A percentile compares a stretch with the other conserved stretches of the same genome.
phyloP scores from a whole-genome alignment of 768 basidiomycete species.

The Termitomyces sp. region DNA sequence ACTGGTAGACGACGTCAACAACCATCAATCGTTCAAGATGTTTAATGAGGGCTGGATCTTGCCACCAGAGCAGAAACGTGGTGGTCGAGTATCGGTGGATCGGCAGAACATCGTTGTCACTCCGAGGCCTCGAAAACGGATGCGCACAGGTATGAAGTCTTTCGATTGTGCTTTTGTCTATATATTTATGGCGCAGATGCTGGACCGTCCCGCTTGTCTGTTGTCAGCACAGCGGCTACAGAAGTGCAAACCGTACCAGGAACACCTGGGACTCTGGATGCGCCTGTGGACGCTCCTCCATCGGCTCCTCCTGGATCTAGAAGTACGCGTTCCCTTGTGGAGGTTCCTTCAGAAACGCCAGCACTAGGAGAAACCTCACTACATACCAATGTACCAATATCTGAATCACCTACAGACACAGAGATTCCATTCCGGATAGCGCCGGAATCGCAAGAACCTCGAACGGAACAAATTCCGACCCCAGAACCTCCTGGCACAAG shows the following conservation, averaged over 20 bases:
- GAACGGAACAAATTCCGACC: neutral
- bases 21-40: constrained; percentile 65
- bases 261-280: constrained; percentile 20
- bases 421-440: neutral
- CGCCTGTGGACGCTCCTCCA: neutral
- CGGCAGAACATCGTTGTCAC: constrained; percentile 32
- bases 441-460: neutral
- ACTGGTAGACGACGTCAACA: constrained; percentile 67
- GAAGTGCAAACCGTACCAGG: constrained; percentile 35
- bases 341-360: neutral
- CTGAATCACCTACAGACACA: neutral
- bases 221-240: constrained; percentile 38
- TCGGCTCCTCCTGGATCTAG: neutral
- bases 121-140: constrained; percentile 48
- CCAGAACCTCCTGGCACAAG: neutral
- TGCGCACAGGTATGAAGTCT: constrained; percentile 33
- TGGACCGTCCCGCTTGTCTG: constrained; percentile 37
- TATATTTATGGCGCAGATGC: constrained; percentile 21
- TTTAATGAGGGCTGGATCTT: constrained; percentile 90
- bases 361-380: neutral
- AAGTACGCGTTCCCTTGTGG: neutral
- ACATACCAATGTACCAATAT: neutral
- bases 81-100: constrained; percentile 45
- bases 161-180: constrained; percentile 10
- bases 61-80: constrained; percentile 64